Base-by-base conservation (phyloP, 164 flowering plant species). In the Tetracentron sinense region DNA sequence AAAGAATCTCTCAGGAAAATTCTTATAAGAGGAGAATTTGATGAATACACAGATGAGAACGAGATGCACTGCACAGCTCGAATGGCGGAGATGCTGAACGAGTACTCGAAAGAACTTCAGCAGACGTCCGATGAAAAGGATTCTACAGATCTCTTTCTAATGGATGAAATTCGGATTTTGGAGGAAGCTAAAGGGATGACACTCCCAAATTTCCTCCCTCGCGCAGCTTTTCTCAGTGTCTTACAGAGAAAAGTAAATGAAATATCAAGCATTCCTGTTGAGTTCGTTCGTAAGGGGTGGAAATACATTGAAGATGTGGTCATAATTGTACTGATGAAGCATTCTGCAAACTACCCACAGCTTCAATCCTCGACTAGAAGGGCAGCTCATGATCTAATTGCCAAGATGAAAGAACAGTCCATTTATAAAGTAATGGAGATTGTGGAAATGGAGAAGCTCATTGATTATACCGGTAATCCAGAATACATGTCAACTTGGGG, bases 151-250 rank as follows among this genome's bases (percentile, higher is more conserved):
- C 29, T 51, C 0, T 78, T 78, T 30, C 20, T 78, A 31, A 58
- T 75, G 73, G 75, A 64, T 15, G 78, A 77, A 46, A 70, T 74
- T 5, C 26, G 29, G 0, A 56, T 72, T 17, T 33, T 79, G 17
- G 74, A 69, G 46, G 78, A 74, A 26, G 19, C 75, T 1, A 74
- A 79, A 49, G 74, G 80, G 5, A 66, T 79, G 44, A 61, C 69
- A 22, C 71, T 79, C 2, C 80, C 83, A 2, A 74, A 79, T 58
- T 77, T 79, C 65, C 71, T 79, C 3, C 77, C 77, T 8, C 69
- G 67, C 8, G 5, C 54, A 1, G 77, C 65, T 1, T 79, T 79
- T 22, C 19, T 67, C 17, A 49, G 55, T 6, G 0, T 74, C 0
- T 44, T 71, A 25, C 71, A 65, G 52, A 47, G 50, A 6, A 67